Conservation (phyloP, 2,329 filamentous ascomycete genomes). For the Teratosphaeria gauchensis region DNA sequence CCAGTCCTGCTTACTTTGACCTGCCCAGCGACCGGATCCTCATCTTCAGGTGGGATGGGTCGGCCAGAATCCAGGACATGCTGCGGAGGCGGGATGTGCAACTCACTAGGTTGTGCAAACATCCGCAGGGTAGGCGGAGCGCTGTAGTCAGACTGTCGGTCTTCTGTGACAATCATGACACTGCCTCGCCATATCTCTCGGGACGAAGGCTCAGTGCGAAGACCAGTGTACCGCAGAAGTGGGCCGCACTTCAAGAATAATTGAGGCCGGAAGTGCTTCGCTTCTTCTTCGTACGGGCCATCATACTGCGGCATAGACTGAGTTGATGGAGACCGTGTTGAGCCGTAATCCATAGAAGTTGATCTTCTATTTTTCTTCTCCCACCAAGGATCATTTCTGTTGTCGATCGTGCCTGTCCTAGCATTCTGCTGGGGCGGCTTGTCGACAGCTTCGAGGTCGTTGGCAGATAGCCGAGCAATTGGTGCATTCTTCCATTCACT, state of each 20-base stretch:
- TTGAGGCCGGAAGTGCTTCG: slow-evolving; percentile 67
- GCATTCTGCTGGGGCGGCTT: neutral
- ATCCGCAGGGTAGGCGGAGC: slow-evolving; percentile 58
- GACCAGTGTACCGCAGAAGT: slow-evolving; percentile 78
- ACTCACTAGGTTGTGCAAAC: slow-evolving; percentile 76
- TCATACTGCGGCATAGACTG: slow-evolving; percentile 44
- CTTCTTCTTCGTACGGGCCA: slow-evolving; percentile 56
- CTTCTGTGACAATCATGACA: slow-evolving; percentile 89
- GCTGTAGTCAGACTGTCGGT: slow-evolving; percentile 74
- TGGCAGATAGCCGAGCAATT: slow-evolving; percentile 29
- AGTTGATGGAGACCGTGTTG: slow-evolving; percentile 13
- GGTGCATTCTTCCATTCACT: slow-evolving; percentile 43
- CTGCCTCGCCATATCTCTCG: slow-evolving; percentile 86
- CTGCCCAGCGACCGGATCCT: slow-evolving; percentile 82
- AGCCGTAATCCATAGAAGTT: slow-evolving; percentile 14
- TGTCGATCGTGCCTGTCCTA: slow-evolving; percentile 3
- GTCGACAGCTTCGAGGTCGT: slow-evolving; percentile 32
- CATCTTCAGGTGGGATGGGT: slow-evolving; percentile 63
- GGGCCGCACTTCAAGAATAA: slow-evolving; percentile 86
- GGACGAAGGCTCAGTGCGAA: slow-evolving; percentile 50
- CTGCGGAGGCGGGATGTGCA: slow-evolving; percentile 69
- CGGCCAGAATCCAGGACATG: slow-evolving; percentile 48
- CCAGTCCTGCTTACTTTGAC: slow-evolving; percentile 78
- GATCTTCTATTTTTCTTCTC: slow-evolving; percentile 37
- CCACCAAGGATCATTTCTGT: slow-evolving; percentile 57